Percentiles rank a stretch among this genome's conserved stretches.
Evolutionary conservation across 495 filamentous ascomycete species (phyloP).

Genomic region (Xylaria telfairii): DNA sequence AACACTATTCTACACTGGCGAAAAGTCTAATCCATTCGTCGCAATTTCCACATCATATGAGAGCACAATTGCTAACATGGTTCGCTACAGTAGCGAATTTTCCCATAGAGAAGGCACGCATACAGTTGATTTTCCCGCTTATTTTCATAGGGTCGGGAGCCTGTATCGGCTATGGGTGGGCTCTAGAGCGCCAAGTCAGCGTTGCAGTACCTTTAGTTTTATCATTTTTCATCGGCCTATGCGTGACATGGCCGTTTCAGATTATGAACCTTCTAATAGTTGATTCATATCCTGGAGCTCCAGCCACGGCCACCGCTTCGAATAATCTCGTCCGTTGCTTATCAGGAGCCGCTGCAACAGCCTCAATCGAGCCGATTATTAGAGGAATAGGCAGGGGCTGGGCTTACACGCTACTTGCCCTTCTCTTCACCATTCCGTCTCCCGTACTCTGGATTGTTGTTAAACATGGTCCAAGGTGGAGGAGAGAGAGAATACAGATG

Average conservation of each 20-base stretch:
- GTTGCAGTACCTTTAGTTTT: constrained; percentile 60
- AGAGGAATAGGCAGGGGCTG: constrained; percentile 50
- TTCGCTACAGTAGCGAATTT: constrained; percentile 46
- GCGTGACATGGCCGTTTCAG: constrained; percentile 60
- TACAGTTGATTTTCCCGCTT: constrained; percentile 59
- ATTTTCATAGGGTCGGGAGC: constrained; percentile 48
- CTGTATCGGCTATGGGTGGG: constrained; percentile 65
- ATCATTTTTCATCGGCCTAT: constrained; percentile 60
- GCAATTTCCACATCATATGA: not conserved
- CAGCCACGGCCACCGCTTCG: constrained; percentile 55
- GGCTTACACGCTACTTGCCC: constrained; percentile 54
- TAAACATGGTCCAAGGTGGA: constrained; percentile 49
- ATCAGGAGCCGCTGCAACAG: constrained; percentile 50
- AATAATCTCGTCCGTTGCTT: constrained; percentile 56
- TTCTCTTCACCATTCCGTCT: constrained; percentile 43
- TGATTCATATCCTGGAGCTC: constrained; percentile 52
- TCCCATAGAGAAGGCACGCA: constrained; percentile 68
- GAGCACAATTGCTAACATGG: constrained; percentile 44
- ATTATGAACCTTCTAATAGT: constrained; percentile 55
- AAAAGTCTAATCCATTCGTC: not conserved
- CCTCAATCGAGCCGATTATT: constrained; percentile 53
- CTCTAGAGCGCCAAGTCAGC: constrained; percentile 51
- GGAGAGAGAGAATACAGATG: constrained; percentile 44
- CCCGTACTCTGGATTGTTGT: constrained; percentile 48
- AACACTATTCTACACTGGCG: not conserved